Percentiles rank a stretch among this genome's conserved stretches.
Evolutionary conservation across 2,329 filamentous ascomycete genomes (phyloP).

Genomic region (Thelonectria blattea): DNA sequence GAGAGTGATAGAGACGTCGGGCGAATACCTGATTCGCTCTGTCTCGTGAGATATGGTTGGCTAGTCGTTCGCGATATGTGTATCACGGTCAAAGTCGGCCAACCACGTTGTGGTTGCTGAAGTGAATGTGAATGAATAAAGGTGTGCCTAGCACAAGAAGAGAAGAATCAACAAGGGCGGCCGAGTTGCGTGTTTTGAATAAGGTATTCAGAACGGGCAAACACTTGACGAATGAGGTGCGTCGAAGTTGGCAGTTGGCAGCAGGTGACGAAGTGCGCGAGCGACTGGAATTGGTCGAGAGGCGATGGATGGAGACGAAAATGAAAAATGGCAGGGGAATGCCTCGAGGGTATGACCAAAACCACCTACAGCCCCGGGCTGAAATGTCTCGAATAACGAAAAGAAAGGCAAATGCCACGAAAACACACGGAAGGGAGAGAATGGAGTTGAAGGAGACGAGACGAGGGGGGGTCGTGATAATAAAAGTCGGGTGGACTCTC

Average conservation of each 20-base stretch:
- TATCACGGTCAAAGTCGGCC: slow-evolving; percentile 10
- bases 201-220: slow-evolving; percentile 3
- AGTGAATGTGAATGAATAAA: slow-evolving; percentile 2
- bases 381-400: slow-evolving; percentile 22
- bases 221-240: slow-evolving; percentile 1
- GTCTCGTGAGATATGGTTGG: slow-evolving; percentile 4
- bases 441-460: neutral
- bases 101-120: neutral
- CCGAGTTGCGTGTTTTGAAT: slow-evolving; percentile 14
- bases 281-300: slow-evolving; percentile 9
- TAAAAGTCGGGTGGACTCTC: slow-evolving; percentile 25
- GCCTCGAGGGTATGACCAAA: slow-evolving; percentile 10
- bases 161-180: neutral
- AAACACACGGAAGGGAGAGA: slow-evolving; percentile 20
- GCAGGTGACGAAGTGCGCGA: slow-evolving; percentile 5
- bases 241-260: neutral
- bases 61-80: neutral
- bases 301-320: slow-evolving; percentile 2
- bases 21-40: slow-evolving; percentile 22
- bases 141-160: slow-evolving; percentile 4
- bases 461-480: slow-evolving; percentile 31
- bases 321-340: slow-evolving; percentile 12
- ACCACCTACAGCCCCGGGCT: slow-evolving; percentile 11
- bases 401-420: slow-evolving; percentile 22
- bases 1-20: neutral